Base-by-base conservation (phyloP, 768 basidiomycete species). In the Lactarius sanguifluus region DNA sequence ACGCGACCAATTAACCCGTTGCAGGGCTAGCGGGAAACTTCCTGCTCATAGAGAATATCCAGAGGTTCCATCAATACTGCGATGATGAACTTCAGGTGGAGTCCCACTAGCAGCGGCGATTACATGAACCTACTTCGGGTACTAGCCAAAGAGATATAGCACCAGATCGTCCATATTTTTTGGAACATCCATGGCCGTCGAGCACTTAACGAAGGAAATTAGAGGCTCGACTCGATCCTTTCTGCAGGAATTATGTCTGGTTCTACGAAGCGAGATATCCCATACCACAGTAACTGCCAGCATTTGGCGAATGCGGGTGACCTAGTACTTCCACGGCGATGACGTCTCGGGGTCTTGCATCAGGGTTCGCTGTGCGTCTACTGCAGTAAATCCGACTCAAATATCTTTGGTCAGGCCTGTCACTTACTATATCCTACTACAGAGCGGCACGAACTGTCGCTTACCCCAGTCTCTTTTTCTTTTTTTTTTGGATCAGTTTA, bases 151-250 rank as follows among this genome's bases (percentile, higher is more conserved):
- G 97, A 98, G 76, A 95, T 99, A 63, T 96, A 98, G 76, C 96
- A 98, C 74, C 89, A 96, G n/a, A 88, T 98, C 68, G 98, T 98
- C 64, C 95, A 98, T 76, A 94, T 99, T 72, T 99, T 99, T 73
- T 86, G 94, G 32, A 96, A 99, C 74, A 76, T 85, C 68, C 84
- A 92, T 65, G 95, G 96, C 12, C 83, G 85, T 67, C 83, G 97
- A 47, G 95, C 97, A 0, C 90, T 90, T 20, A 98, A 99, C 73
- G 97, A 95, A 23, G 94, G 94, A 9, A 90, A 90, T 73, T 81
- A 85, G 40, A 91, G 88, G 75, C 79, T 99, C 70, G 92, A 99
- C 76, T 81, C 64, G 97, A 99, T 76, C 93, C 95, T 20, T 85
- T 97, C 79, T 99, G 98, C 86, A 85, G 94, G 55, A 96, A 98